Evolutionary conservation across 2,329 filamentous ascomycete species (phyloP).

Genomic region (Pseudogymnoascus sp.): DNA sequence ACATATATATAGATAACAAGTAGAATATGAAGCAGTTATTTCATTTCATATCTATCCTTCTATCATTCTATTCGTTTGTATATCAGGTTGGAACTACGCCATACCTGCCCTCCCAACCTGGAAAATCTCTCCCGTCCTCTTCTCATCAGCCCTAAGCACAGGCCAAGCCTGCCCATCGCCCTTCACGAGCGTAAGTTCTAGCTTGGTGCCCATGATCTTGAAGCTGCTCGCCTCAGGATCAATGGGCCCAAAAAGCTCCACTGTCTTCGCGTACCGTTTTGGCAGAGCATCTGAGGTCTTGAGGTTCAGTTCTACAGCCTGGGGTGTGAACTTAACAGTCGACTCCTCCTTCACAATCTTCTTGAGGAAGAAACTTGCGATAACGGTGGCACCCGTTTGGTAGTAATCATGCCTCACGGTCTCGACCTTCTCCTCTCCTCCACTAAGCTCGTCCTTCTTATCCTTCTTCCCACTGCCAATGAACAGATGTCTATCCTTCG

Average conservation of each 20-base stretch:
- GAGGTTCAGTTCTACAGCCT: slow-evolving; percentile 67
- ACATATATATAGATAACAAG: not conserved
- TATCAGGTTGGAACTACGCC: not conserved
- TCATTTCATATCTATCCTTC: not conserved
- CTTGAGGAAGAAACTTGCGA: slow-evolving; percentile 90
- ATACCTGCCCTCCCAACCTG: slow-evolving; percentile 76
- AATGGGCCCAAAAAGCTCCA: slow-evolving; percentile 72
- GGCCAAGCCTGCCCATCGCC: slow-evolving; percentile 60
- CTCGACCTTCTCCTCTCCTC: slow-evolving; percentile 68
- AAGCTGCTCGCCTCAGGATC: slow-evolving; percentile 57
- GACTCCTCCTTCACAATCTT: slow-evolving; percentile 84
- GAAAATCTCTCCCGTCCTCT: slow-evolving; percentile 68
- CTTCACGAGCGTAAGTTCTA: slow-evolving; percentile 60
- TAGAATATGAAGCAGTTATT: not conserved
- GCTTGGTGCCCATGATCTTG: slow-evolving; percentile 63
- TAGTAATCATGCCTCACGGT: slow-evolving; percentile 87
- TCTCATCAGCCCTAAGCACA: slow-evolving; percentile 59
- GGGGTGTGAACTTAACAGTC: slow-evolving; percentile 59
- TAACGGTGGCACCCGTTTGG: slow-evolving; percentile 78
- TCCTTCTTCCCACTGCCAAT: slow-evolving; percentile 63
- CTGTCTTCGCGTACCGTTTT: slow-evolving; percentile 69
- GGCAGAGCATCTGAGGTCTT: slow-evolving; percentile 67
- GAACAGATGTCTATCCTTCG: slow-evolving; percentile 76
- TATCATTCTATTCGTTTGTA: not conserved
- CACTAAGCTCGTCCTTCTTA: slow-evolving; percentile 27